Evolutionary conservation across 768 basidiomycete species (phyloP), one percentile per base, ranked within the genome.

Genomic region (Psilocybe cubensis): DNA sequence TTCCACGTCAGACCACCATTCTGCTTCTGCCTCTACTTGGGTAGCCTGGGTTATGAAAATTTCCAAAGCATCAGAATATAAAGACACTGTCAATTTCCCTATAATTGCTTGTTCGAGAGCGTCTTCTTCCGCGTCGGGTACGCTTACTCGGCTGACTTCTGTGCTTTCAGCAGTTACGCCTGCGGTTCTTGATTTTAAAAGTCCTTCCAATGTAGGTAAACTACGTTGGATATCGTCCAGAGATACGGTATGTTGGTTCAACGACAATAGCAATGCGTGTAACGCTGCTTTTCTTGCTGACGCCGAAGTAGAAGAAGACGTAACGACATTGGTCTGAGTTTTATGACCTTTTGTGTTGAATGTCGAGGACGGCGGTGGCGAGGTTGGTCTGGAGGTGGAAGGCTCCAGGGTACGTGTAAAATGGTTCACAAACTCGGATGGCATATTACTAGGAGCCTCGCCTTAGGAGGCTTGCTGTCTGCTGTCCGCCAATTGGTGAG

Each of bases 1-100:
- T 60, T 88, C 86, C 40, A 90, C 69, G 25, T 85, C 81, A 14
- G 81, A 79, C 95, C 95, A 98, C 89, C 91, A 97, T 43, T 90
- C 84, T 18, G 91, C 85, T 64, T 94, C 92, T 6, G 79, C 72
- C 63, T 95, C 93, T 11, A 87, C 83, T 29, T 84, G 70, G 8
- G 83, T 76, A 1, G 94, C 91, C 65, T 92, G 85, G 9, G 76
- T 66, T 57, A 96, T 70, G 56, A 86, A 84, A 20, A 76, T 66
- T 59, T 92, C 83, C 64, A 95, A 72, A 1, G 85, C 80, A 52
- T 88, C 80, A 4, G 84, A 75, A 65, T 93, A 94, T 14, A 91
- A 58, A 7, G 79, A 79, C 4, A 85, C 76, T 0, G 83, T 72
- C 3, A 88, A 63, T 66, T 79, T 84, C 33, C 74, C 70, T 6